Base-by-base conservation (phyloP, 257 asterid species). In the Cinchona pubescens region DNA sequence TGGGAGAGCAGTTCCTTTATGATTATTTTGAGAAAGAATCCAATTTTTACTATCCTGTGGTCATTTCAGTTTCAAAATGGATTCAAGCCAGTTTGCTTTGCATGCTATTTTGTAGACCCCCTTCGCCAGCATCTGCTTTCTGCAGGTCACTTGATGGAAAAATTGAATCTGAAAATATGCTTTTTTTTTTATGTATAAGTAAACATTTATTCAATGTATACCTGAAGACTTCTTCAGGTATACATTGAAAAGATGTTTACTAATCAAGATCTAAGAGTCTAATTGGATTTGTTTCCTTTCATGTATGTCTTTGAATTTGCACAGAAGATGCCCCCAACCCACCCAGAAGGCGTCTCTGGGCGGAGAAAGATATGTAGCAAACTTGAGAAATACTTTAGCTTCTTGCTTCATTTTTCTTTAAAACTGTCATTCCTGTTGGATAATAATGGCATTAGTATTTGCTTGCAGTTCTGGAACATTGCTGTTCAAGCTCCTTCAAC, bases 211-310 rank as follows among this genome's bases (percentile, higher is more conserved):
- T 94, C 73, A 94, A 94, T 90, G 96, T 11, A 91, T 91, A 76
- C 89, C 82, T 68, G 98, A 94, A 88, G 91, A 46, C 86, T 94
- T 86, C 97, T 94, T 83, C 98, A 94, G 98, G 98, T 94, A 85
- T 65, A 76, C 69, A 51, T 64, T 32, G 51, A 74, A 75, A 71
- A 79, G 72, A 40, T 70, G 38, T 73, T 51, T 45, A 37, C 19
- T 69, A 40, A 11, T 40, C 37, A 25, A 53, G 49, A 35, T 49
- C 13, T 16, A 12, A n/a, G 69, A 71, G 42, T 46, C 60, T 10
- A 7, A 35, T 5, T 29, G 27, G 29, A 55, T 16, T 29, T 66
- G 29, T 64, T 51, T 49, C 38, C 45, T 30, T 69, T 32, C 43
- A 38, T 38, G 4, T 25, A 5, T 19, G 5, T 70, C 35, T 19